Percentiles rank a stretch among this genome's conserved stretches.
Evolutionary conservation across 2,329 filamentous ascomycete genomes (phyloP).

Genomic region (Corynespora cassiicola): DNA sequence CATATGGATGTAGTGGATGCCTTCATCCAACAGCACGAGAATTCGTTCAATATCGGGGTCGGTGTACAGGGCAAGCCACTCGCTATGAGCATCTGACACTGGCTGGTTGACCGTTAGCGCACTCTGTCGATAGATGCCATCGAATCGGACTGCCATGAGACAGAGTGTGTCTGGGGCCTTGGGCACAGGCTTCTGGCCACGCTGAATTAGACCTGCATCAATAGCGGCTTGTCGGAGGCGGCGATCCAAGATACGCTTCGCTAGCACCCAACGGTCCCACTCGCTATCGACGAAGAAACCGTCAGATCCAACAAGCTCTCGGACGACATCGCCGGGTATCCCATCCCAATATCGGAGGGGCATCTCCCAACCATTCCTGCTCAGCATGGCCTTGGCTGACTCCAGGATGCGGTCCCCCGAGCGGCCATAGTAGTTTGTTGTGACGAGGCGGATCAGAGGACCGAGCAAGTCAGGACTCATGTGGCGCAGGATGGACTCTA

Average conservation of each 20-base stretch:
- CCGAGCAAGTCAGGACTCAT: constrained; percentile 59
- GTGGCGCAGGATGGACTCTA: constrained; percentile 61
- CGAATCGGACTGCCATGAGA: constrained; percentile 60
- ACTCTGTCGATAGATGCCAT: constrained; percentile 58
- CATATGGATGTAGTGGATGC: constrained; percentile 66
- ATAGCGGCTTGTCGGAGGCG: constrained; percentile 55
- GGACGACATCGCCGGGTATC: constrained; percentile 63
- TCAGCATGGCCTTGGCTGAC: constrained; percentile 65
- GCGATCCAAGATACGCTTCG: constrained; percentile 61
- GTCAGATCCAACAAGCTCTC: constrained; percentile 65
- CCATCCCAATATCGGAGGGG: constrained; percentile 61
- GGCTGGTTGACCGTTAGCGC: constrained; percentile 41
- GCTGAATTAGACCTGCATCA: constrained; percentile 55
- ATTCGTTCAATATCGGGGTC: constrained; percentile 62
- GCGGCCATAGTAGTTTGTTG: constrained; percentile 62
- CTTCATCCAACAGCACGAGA: constrained; percentile 63
- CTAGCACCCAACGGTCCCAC: constrained; percentile 64
- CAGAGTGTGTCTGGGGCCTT: constrained; percentile 56
- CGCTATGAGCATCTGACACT: constrained; percentile 53
- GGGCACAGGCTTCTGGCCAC: constrained; percentile 49
- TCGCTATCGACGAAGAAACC: constrained; percentile 65
- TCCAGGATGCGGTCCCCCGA: constrained; percentile 62
- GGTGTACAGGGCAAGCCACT: constrained; percentile 60
- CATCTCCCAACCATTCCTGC: constrained; percentile 64
- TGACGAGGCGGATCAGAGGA: constrained; percentile 60